phyloP scores from a whole-genome alignment of 1,139 yeast species.

The Blastobotrys buckinghamii region DNA sequence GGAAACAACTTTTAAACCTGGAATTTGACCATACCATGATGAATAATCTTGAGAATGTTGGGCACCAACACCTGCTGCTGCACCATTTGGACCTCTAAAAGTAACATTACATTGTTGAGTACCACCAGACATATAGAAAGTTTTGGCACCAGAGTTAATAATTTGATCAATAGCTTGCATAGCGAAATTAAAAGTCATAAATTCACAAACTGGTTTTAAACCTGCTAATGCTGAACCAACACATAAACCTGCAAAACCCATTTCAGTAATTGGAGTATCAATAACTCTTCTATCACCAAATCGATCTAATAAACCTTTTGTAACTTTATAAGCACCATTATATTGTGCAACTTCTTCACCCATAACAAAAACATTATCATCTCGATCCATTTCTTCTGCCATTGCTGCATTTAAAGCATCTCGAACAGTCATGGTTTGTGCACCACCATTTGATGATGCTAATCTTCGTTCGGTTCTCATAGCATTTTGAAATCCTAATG shows the following conservation, averaged over 20 bases:
- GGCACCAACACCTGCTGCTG: constrained; percentile 99
- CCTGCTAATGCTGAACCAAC: constrained; percentile 98
- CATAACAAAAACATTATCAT: constrained; percentile 87
- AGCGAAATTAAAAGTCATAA: constrained; percentile 98
- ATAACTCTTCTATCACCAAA: constrained; percentile 95
- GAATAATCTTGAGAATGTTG: constrained; percentile 98
- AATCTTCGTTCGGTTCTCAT: constrained; percentile 25
- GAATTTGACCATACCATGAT: constrained; percentile 97
- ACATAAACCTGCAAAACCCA: constrained; percentile 97
- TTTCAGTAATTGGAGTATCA: constrained; percentile 98
- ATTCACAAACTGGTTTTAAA: constrained; percentile 93
- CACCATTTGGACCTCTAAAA: constrained; percentile 99
- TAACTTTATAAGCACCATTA: constrained; percentile 97
- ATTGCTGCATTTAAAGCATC: constrained; percentile 93
- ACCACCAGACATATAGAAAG: constrained; percentile 99
- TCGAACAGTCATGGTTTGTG: constrained; percentile 69
- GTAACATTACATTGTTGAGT: constrained; percentile 94
- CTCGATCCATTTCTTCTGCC: constrained; percentile 97
- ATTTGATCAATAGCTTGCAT: constrained; percentile 99
- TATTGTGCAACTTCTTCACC: constrained; percentile 99
- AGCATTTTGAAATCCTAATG: constrained; percentile 28
- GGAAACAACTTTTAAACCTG: constrained; percentile 93
- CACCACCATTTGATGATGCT: constrained; percentile 29
- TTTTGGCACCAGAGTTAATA: constrained; percentile 97
- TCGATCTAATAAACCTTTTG: constrained; percentile 92